These are phyloP conservation scores for Fusarium agapanthi DNA, from an alignment of 2,329 filamentous ascomycete species.

Conservation along the genomic window DNA sequence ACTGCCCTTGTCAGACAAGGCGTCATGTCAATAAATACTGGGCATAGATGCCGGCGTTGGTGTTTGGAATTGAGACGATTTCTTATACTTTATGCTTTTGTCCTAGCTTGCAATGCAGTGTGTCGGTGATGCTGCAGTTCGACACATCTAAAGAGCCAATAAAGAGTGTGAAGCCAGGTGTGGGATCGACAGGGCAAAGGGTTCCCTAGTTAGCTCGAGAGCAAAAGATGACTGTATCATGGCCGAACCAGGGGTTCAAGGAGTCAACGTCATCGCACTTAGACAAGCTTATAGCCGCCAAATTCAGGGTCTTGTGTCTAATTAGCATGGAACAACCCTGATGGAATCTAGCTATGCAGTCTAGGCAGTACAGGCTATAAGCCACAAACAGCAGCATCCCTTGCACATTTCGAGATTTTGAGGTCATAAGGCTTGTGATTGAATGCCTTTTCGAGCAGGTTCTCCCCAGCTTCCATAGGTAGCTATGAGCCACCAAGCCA, in stretches of 20 bases:
- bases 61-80: conserved; percentile 20
- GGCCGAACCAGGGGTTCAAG: conserved; percentile 2
- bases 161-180: not conserved
- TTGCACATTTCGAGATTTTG: not conserved
- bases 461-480: not conserved
- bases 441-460: not conserved
- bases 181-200: conserved; percentile 4
- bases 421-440: conserved; percentile 5
- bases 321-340: conserved; percentile 7
- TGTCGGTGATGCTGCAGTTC: not conserved
- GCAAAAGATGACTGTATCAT: not conserved
- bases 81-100: not conserved
- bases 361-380: not conserved
- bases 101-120: not conserved
- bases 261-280: conserved; percentile 24
- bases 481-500: conserved; percentile 1
- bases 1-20: not conserved
- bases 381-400: not conserved
- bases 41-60: conserved; percentile 12
- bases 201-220: not conserved
- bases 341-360: not conserved
- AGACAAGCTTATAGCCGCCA: conserved; percentile 16
- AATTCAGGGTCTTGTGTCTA: conserved; percentile 13
- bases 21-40: not conserved
- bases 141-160: not conserved